phyloP scores from a whole-genome alignment of 2,329 filamentous ascomycete genomes.

The Alternaria arbusti region DNA sequence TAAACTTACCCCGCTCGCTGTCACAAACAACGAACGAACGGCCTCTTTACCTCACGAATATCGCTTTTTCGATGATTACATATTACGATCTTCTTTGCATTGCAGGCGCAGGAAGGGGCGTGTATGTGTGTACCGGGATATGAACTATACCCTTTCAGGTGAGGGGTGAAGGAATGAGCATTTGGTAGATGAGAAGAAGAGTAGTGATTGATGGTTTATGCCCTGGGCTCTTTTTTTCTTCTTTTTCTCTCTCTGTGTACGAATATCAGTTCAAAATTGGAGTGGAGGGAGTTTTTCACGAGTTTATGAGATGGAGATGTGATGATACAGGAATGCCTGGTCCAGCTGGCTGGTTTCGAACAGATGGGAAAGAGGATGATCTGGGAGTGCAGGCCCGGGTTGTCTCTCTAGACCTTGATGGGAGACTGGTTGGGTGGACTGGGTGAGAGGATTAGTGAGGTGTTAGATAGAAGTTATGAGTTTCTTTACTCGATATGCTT shows the following conservation, averaged over 20 bases:
- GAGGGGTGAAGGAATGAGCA: not conserved
- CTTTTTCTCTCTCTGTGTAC: constrained; percentile 22
- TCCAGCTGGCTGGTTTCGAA: not conserved
- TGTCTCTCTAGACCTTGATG: constrained; percentile 3
- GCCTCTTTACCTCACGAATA: constrained; percentile 1
- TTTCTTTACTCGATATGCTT: not conserved
- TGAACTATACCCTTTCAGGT: constrained; percentile 1
- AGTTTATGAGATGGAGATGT: constrained; percentile 1
- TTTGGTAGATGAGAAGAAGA: not conserved
- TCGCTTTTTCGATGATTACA: constrained; percentile 14
- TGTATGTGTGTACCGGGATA: constrained; percentile 7
- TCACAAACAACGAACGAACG: not conserved
- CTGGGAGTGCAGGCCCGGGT: constrained; percentile 43
- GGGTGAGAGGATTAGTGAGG: not conserved
- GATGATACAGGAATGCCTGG: not conserved
- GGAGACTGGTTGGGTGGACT: not conserved
- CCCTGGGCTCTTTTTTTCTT: not conserved
- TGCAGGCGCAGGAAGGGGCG: constrained; percentile 33
- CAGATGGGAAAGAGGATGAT: constrained; percentile 9
- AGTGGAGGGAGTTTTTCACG: not conserved
- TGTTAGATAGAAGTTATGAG: not conserved
- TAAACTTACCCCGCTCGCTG: constrained; percentile 54
- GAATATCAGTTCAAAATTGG: constrained; percentile 22
- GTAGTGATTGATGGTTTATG: not conserved
- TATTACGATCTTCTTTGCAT: constrained; percentile 34